phyloP scores from a whole-genome alignment of 257 asterid genomes.

The Gentiana straminea region DNA sequence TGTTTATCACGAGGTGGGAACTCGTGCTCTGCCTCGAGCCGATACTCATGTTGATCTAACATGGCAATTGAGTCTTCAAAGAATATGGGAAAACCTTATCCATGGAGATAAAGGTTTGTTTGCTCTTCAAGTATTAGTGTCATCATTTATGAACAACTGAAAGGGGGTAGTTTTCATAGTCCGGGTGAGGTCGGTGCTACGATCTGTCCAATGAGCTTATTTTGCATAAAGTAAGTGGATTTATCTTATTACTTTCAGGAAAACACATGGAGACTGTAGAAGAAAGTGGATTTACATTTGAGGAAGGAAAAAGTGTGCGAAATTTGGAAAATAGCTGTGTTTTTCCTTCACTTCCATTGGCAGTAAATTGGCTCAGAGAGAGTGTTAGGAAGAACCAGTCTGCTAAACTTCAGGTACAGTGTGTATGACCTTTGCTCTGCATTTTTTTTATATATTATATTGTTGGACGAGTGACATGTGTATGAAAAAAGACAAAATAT shows the following conservation, averaged over 20 bases:
- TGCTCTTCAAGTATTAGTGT: neutral
- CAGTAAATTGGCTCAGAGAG: conserved; percentile 88
- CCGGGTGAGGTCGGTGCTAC: too few relatives aligned
- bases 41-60: conserved; percentile 75
- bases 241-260: conserved; percentile 29
- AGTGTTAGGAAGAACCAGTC: conserved; percentile 47
- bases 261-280: conserved; percentile 44
- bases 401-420: conserved; percentile 60
- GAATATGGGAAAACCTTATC: conserved; percentile 68
- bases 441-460: neutral
- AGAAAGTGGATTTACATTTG: conserved; percentile 32
- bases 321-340: conserved; percentile 57
- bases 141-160: too few relatives aligned
- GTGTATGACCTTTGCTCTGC: neutral
- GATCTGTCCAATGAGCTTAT: too few relatives aligned
- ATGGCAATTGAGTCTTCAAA: conserved; percentile 87
- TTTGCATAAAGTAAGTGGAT: too few relatives aligned
- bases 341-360: conserved; percentile 72
- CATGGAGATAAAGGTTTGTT: conserved; percentile 47
- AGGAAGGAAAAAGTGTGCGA: conserved; percentile 30
- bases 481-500: neutral
- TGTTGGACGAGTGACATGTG: too few relatives aligned
- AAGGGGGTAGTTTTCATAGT: too few relatives aligned
- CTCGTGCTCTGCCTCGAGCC: conserved; percentile 29
- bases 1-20: conserved; percentile 78